Percentiles rank a stretch among this genome's conserved stretches.
phyloP scores from a whole-genome alignment of 148 eudicot genomes.

The Dianthus caryophyllus region DNA sequence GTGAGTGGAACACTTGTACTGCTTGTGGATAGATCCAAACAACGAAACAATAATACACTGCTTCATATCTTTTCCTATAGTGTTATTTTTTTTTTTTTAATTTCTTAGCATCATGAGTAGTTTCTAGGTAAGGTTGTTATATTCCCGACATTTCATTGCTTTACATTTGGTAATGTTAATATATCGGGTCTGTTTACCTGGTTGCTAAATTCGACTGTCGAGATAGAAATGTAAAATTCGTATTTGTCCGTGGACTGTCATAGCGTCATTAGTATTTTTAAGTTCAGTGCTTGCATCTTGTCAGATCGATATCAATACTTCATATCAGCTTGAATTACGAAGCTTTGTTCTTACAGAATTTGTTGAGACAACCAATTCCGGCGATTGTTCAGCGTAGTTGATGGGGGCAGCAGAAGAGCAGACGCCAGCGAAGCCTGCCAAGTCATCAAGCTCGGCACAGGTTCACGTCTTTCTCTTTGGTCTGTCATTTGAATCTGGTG shows the following conservation, averaged over 20 bases:
- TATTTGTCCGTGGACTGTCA: not conserved
- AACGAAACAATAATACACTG: not conserved
- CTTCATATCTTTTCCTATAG: not conserved
- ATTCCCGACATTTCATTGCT: not conserved
- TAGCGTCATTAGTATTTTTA: not conserved
- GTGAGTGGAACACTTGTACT: not conserved
- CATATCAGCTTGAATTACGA: conserved; percentile 12
- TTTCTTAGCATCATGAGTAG: not conserved
- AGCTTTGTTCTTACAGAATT: not conserved
- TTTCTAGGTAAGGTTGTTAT: not conserved
- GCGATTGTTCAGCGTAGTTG: conserved; percentile 25
- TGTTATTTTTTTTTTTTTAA: not conserved
- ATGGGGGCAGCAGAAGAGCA: conserved; percentile 76
- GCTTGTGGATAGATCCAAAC: not conserved
- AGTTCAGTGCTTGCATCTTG: conserved; percentile 10
- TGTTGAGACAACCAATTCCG: not conserved
- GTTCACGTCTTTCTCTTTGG: conserved; percentile 31
- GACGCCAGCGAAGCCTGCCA: conserved; percentile 61
- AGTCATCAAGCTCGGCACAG: conserved; percentile 54
- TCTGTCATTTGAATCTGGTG: not conserved
- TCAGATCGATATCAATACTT: conserved; percentile 8
- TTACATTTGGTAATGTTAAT: not conserved
- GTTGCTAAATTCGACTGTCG: not conserved
- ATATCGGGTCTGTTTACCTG: not conserved
- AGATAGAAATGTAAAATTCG: not conserved